Evolutionary conservation across 768 basidiomycete genomes (phyloP).

Genomic region (Kwoniella sp.): DNA sequence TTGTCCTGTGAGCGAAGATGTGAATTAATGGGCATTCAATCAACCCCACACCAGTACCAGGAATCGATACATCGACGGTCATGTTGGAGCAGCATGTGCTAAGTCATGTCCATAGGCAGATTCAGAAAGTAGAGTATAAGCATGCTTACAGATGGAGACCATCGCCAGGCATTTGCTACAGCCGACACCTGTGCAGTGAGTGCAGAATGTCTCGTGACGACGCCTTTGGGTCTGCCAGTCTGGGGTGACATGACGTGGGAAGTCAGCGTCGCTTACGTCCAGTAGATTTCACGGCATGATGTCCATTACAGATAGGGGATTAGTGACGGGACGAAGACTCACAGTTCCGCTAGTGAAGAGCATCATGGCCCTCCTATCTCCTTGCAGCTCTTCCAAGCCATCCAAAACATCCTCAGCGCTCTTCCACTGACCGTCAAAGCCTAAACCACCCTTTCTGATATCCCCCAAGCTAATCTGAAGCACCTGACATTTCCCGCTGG

Average conservation of each 20-base stretch:
- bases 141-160: conserved; percentile 21
- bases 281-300: no score
- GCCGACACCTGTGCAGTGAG: conserved; percentile 28
- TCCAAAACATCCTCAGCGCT: conserved; percentile 1
- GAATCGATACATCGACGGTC: no score
- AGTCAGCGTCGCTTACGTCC: no score
- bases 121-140: background rate
- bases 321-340: no score
- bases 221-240: conserved; percentile 39
- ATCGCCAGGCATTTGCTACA: conserved; percentile 30
- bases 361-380: conserved; percentile 40
- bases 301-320: no score
- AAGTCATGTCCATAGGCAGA: no score
- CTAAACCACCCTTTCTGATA: conserved; percentile 8
- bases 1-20: conserved; percentile 21
- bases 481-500: conserved; percentile 11
- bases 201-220: conserved; percentile 36
- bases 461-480: conserved; percentile 11
- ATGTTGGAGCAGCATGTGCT: no score
- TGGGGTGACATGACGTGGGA: no score
- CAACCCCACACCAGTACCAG: no score
- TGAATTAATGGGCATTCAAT: no score
- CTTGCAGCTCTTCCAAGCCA: conserved; percentile 23
- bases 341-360: conserved; percentile 46
- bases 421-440: background rate